Evolutionary conservation across 139 green algal species (phyloP), one percentile per base, ranked within the genome.

Genomic region (Pleodorina starrii): DNA sequence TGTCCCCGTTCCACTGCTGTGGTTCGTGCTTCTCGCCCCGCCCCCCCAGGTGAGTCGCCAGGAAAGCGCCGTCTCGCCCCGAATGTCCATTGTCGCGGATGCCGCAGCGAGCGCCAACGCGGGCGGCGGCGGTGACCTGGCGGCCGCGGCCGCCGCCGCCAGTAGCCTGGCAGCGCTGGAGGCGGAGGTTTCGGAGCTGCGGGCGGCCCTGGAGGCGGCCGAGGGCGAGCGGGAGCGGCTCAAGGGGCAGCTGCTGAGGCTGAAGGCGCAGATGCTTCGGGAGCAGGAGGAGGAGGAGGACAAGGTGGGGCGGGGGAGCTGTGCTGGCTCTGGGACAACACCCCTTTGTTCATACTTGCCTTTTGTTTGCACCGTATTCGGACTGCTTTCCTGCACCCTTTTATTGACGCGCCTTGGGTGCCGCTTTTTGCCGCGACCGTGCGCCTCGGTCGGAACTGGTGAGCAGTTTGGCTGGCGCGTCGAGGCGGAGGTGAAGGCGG

Each of bases 181-280:
- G 66, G 36, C 29, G 1, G 90, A 92, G 90, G 89, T 86, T 19
- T 44, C 38, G 14, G 87, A 84, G 66, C 66, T 91, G 48, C 77
- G 69, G 25, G 40, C 9, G 7, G 77, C 59, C 25, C 48, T 93
- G 48, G 87, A 90, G 32, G 87, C 46, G 50, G 51, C 54, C 14
- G 90, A 93, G 23, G 40, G 27, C 1, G 90, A 93, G 73, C 48
- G 75, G 17, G 86, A 90, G 74, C 44, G 63, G 66, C 54, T 91
- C 32, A 80, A 74, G 50, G 51, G 48, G 43, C 91, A 94, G 91
- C 85, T 94, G 72, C 38, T 68, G 35, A 48, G 90, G 85, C 87
- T 96, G 48, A 96, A 96, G 89, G 59, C 92, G 72, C 89, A 94
- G 84, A 94, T 94, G 92, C 44, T 96, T 27, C 25, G 35, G 46